Percentiles rank a stretch among this genome's conserved stretches.
Evolutionary conservation across 2,329 filamentous ascomycete species (phyloP).

Genomic region (Penicillium sp.): DNA sequence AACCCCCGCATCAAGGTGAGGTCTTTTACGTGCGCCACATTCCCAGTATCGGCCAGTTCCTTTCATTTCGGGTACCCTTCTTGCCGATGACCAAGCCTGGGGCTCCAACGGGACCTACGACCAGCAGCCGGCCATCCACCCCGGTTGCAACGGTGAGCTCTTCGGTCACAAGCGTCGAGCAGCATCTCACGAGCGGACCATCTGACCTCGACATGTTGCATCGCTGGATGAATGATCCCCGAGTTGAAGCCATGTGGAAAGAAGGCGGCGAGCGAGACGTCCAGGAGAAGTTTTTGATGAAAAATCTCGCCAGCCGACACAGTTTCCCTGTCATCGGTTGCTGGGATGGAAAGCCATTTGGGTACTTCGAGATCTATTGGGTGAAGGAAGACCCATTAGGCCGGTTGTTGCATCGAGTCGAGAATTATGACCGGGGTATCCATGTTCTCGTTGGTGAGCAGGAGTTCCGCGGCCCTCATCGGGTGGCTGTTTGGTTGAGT

Average conservation of each 20-base stretch:
- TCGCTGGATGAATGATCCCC: constrained; percentile 84
- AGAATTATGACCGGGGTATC: constrained; percentile 84
- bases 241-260: constrained; percentile 86
- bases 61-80: constrained; percentile 83
- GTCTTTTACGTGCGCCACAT: constrained; percentile 89
- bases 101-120: constrained; percentile 49
- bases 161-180: constrained; percentile 46
- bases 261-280: constrained; percentile 59
- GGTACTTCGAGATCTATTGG: constrained; percentile 98
- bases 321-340: constrained; percentile 89
- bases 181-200: constrained; percentile 44
- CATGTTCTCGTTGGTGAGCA: constrained; percentile 91
- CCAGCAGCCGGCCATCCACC: constrained; percentile 34
- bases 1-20: constrained; percentile 86
- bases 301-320: constrained; percentile 68
- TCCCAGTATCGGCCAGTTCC: constrained; percentile 77
- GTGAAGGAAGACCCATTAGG: constrained; percentile 88
- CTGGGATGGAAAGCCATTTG: constrained; percentile 94
- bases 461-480: constrained; percentile 78
- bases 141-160: constrained; percentile 33
- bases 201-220: constrained; percentile 72
- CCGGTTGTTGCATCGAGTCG: constrained; percentile 65
- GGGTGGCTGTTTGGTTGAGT: constrained; percentile 79
- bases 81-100: constrained; percentile 54
- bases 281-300: constrained; percentile 70